Conservation (phyloP, 345 rosid genomes). For the Hibiscus trionum region DNA sequence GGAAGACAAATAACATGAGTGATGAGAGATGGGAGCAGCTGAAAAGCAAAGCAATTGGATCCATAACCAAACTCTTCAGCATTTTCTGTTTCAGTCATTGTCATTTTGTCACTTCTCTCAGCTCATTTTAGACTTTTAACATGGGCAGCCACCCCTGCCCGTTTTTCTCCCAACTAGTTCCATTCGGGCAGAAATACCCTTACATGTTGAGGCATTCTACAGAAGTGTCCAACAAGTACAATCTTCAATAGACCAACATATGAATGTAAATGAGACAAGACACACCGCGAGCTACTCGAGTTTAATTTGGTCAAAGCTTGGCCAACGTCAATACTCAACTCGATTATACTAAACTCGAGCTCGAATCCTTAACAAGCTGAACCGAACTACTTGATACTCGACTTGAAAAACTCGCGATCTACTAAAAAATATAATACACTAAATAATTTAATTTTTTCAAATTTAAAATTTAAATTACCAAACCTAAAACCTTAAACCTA, state of each 20-base stretch:
- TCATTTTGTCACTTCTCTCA: background rate
- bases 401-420: no score
- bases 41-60: background rate
- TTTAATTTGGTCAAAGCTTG: no score
- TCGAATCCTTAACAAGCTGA: no score
- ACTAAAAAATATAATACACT: no score
- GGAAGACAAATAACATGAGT: background rate
- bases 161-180: background rate
- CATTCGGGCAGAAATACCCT: constrained; percentile 6
- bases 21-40: background rate
- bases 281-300: no score
- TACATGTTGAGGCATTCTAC: background rate
- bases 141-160: background rate
- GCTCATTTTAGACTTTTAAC: background rate
- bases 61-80: background rate
- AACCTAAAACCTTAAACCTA: no score
- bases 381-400: no score
- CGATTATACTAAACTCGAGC: no score
- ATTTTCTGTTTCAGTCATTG: background rate
- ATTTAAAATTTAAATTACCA: no score
- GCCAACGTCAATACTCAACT: no score
- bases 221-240: background rate
- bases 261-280: no score
- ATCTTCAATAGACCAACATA: background rate
- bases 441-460: no score